These are phyloP conservation scores for Dictyostelium intermedium DNA, from an alignment of 78 protist genomes.

Conservation along the genomic window DNA sequence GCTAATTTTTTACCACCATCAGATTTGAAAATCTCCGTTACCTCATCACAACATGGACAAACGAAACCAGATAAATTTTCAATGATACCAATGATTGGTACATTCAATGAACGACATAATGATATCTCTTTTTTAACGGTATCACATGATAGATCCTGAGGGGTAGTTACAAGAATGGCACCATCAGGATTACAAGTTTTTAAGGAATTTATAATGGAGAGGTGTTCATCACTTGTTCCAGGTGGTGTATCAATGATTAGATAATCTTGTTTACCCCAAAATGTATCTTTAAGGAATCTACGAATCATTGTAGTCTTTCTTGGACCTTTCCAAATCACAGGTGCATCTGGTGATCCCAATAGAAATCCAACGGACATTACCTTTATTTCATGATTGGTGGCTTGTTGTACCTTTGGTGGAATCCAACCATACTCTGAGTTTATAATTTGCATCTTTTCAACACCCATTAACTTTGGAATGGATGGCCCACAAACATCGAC, in stretches of 20 bases:
- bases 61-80: constrained; percentile 73
- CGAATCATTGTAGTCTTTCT: constrained; percentile 69
- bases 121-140: constrained; percentile 72
- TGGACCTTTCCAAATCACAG: constrained; percentile 83
- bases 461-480: constrained; percentile 93
- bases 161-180: constrained; percentile 72
- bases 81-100: constrained; percentile 67
- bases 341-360: background rate
- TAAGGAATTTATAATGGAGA: constrained; percentile 45
- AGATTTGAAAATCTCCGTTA: constrained; percentile 61
- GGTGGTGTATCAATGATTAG: constrained; percentile 81
- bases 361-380: constrained; percentile 76
- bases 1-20: constrained; percentile 81
- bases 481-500: constrained; percentile 99
- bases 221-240: constrained; percentile 82
- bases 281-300: constrained; percentile 69
- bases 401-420: constrained; percentile 37
- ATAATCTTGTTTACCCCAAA: constrained; percentile 79
- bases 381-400: constrained; percentile 31
- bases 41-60: constrained; percentile 85
- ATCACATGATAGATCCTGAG: constrained; percentile 46
- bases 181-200: constrained; percentile 59
- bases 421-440: constrained; percentile 72
- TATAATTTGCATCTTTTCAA: constrained; percentile 67
- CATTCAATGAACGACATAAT: constrained; percentile 34